These are phyloP conservation scores for Pythium vanterpoolii DNA, from an alignment of 352 stramenopile species.

Conservation along the genomic window DNA sequence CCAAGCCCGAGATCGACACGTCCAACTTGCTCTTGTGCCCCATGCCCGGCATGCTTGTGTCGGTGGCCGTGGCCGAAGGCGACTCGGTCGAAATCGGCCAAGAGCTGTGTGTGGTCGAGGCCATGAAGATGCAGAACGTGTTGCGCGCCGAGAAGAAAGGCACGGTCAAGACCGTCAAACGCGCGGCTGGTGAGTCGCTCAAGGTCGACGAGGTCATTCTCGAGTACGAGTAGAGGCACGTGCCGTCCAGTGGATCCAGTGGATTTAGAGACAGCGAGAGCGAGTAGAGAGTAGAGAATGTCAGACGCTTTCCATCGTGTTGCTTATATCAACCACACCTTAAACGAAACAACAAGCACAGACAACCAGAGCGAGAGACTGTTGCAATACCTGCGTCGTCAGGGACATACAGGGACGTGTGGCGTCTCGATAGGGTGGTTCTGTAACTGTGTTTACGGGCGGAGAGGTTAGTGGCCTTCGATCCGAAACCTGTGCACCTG, in stretches of 20 bases:
- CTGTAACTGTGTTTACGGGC: too few species aligned
- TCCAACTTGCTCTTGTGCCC: slow-evolving; percentile 81
- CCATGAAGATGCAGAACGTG: slow-evolving; percentile 97
- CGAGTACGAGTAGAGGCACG: slow-evolving; percentile 79
- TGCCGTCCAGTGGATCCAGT: too few species aligned
- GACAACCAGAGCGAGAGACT: too few species aligned
- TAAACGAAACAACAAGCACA: too few species aligned
- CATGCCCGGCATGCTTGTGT: slow-evolving; percentile 95
- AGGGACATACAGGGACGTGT: too few species aligned
- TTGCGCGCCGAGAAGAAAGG: slow-evolving; percentile 70
- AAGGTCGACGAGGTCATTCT: slow-evolving; percentile 91
- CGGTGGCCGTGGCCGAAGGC: slow-evolving; percentile 84
- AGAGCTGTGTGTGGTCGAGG: slow-evolving; percentile 93
- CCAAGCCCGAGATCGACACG: slow-evolving; percentile 86
- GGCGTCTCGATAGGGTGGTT: too few species aligned
- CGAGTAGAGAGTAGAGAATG: neutral
- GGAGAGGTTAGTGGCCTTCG: too few species aligned
- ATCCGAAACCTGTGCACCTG: too few species aligned
- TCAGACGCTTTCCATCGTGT: too few species aligned
- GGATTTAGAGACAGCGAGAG: neutral
- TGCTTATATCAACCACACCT: too few species aligned
- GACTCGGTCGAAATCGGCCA: slow-evolving; percentile 87
- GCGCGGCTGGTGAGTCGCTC: slow-evolving; percentile 84
- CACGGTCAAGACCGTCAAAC: slow-evolving; percentile 74
- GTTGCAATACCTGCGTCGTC: too few species aligned